phyloP scores from a whole-genome alignment of 805 yeast genomes.

The Ogataea dorogensis region DNA sequence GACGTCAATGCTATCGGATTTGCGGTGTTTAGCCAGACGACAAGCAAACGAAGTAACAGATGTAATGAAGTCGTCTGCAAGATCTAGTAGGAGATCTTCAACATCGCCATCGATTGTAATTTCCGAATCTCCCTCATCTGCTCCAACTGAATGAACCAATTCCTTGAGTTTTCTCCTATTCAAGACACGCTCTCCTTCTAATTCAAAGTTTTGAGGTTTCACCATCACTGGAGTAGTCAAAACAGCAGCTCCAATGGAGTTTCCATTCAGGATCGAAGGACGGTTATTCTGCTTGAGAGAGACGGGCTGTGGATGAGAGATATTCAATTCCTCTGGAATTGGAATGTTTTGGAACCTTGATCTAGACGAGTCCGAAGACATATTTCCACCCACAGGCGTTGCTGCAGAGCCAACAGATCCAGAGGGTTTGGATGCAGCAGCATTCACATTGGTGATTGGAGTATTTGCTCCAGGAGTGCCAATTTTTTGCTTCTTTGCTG shows the following conservation, averaged over 20 bases:
- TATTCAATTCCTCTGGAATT: conserved; percentile 66
- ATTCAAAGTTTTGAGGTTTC: conserved; percentile 78
- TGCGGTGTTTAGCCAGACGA: conserved; percentile 90
- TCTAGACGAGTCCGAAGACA: conserved; percentile 38
- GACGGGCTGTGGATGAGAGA: conserved; percentile 65
- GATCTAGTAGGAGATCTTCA: conserved; percentile 83
- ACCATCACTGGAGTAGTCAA: conserved; percentile 73
- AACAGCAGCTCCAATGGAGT: conserved; percentile 67
- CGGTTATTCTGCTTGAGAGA: conserved; percentile 60
- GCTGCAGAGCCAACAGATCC: conserved; percentile 20
- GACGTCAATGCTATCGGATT: conserved; percentile 80
- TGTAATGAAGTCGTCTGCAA: conserved; percentile 93
- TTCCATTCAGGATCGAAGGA: conserved; percentile 84
- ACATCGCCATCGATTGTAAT: conserved; percentile 93
- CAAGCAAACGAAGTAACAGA: conserved; percentile 93
- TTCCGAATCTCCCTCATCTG: conserved; percentile 89
- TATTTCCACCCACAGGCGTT: conserved; percentile 11
- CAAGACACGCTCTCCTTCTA: conserved; percentile 77
- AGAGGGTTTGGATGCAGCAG: conserved; percentile 40
- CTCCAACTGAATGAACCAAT: conserved; percentile 75
- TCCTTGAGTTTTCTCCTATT: conserved; percentile 89
- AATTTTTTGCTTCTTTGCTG: conserved; percentile 18
- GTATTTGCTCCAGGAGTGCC: conserved; percentile 25
- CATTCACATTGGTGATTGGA: conserved; percentile 48
- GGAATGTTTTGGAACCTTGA: conserved; percentile 66